These are phyloP conservation scores for Ilyonectria robusta DNA, from an alignment of 2,329 filamentous ascomycete species.

Conservation along the genomic window DNA sequence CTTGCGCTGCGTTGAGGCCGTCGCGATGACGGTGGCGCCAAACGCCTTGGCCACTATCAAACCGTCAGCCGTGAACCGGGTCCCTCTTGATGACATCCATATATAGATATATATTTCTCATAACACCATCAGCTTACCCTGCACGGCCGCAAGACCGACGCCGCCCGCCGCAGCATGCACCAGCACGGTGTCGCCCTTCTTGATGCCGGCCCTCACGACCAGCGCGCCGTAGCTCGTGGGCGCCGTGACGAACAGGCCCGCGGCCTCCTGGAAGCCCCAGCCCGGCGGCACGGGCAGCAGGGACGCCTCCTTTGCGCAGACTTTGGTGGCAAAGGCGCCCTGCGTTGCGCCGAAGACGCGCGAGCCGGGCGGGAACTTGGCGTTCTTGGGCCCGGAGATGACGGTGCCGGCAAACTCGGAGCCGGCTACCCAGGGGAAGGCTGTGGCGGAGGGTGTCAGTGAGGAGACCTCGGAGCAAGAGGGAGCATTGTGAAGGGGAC, in stretches of 20 bases:
- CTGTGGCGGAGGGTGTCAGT: slow-evolving; percentile 49
- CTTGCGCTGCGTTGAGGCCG: slow-evolving; percentile 86
- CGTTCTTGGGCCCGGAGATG: slow-evolving; percentile 72
- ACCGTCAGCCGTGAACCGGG: slow-evolving; percentile 7
- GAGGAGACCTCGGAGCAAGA: background rate
- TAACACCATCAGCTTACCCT: slow-evolving; percentile 61
- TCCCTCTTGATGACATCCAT: background rate
- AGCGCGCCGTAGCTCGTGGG: slow-evolving; percentile 91
- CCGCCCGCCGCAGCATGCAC: slow-evolving; percentile 94
- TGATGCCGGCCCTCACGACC: slow-evolving; percentile 82
- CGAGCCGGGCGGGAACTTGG: slow-evolving; percentile 82
- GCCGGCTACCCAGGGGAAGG: slow-evolving; percentile 89
- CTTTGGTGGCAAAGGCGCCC: slow-evolving; percentile 86
- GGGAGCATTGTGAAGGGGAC: background rate
- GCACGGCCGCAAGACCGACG: slow-evolving; percentile 91
- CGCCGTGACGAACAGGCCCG: slow-evolving; percentile 91
- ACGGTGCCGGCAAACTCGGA: slow-evolving; percentile 89
- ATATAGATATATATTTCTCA: too few relatives aligned
- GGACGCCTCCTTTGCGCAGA: slow-evolving; percentile 75
- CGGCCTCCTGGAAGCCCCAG: slow-evolving; percentile 88
- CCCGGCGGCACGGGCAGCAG: slow-evolving; percentile 83
- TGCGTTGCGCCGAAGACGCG: slow-evolving; percentile 90
- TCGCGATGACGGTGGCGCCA: slow-evolving; percentile 93
- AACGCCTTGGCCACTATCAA: slow-evolving; percentile 85
- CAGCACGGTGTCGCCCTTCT: slow-evolving; percentile 87